These are phyloP conservation scores for Xylaria sp. DNA, from an alignment of 2,329 filamentous ascomycete species.

Conservation along the genomic window DNA sequence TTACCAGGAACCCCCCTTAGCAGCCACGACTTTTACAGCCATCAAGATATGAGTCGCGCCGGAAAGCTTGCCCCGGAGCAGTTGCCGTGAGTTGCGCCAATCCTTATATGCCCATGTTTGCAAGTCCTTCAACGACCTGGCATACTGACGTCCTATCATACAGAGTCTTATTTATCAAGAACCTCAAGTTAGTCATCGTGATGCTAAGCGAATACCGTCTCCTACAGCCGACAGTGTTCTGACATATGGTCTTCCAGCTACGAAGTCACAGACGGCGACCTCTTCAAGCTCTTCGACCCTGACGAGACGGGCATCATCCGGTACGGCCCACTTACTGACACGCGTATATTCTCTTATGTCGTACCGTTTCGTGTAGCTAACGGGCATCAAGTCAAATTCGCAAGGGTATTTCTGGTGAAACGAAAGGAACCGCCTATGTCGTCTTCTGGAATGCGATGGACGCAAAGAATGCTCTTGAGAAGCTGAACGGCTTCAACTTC, in stretches of 20 bases:
- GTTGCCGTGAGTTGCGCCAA: conserved; percentile 78
- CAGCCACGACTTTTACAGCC: conserved; percentile 42
- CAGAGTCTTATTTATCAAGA: conserved; percentile 99
- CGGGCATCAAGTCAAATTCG: conserved; percentile 81
- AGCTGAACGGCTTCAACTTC: conserved; percentile 99
- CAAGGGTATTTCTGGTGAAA: conserved; percentile 95
- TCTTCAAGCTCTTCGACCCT: conserved; percentile 91
- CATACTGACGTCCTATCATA: conserved; percentile 48
- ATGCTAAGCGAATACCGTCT: neutral
- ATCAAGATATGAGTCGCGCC: conserved; percentile 92
- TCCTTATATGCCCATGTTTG: conserved; percentile 32
- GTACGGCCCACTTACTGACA: conserved; percentile 37
- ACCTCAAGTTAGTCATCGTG: conserved; percentile 81
- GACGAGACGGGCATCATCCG: conserved; percentile 47
- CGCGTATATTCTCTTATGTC: neutral
- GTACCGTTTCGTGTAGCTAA: conserved; percentile 36
- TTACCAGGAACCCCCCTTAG: conserved; percentile 36
- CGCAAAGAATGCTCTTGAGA: conserved; percentile 98
- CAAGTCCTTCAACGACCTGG: neutral
- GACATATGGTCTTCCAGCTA: conserved; percentile 69
- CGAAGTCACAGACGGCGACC: conserved; percentile 97
- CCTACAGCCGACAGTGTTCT: conserved; percentile 8
- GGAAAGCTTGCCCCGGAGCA: conserved; percentile 99
- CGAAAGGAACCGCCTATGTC: conserved; percentile 98
- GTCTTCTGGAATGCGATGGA: conserved; percentile 99